Conservation (phyloP, 768 basidiomycete species). For the Termitomyces sp. region DNA sequence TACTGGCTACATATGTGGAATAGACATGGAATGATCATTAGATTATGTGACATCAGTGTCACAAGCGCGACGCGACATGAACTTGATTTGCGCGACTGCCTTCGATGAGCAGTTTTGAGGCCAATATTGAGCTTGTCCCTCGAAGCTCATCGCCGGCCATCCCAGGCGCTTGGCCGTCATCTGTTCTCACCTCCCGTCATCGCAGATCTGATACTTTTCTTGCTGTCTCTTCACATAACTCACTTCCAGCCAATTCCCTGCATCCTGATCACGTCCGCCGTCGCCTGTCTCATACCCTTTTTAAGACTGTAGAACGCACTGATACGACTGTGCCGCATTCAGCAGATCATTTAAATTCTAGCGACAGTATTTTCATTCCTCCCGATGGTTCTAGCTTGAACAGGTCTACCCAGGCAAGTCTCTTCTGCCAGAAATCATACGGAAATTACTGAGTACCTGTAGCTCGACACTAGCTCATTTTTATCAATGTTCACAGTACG, state of each 20-base stretch:
- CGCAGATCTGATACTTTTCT: slow-evolving; percentile 17
- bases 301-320: background rate
- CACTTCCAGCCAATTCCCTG: slow-evolving; percentile 2
- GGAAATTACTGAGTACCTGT: background rate
- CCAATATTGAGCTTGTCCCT: slow-evolving; percentile 1
- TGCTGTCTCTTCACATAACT: slow-evolving; percentile 1
- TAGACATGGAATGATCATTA: slow-evolving; percentile 5
- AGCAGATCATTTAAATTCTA: background rate
- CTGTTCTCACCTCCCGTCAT: slow-evolving; percentile 11
- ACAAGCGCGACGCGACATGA: slow-evolving; percentile 7
- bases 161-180: slow-evolving; percentile 41
- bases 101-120: slow-evolving; percentile 4
- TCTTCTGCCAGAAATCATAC: background rate
- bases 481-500: background rate
- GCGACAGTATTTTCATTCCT: slow-evolving; percentile 3
- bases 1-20: slow-evolving; percentile 5
- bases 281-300: slow-evolving; percentile 16
- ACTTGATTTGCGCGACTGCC: background rate
- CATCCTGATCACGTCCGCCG: slow-evolving; percentile 23
- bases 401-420: slow-evolving; percentile 12
- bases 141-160: slow-evolving; percentile 26
- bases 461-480: slow-evolving; percentile 4
- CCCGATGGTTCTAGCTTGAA: slow-evolving; percentile 18
- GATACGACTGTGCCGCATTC: background rate
- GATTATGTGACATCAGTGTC: background rate